A percentile compares a stretch with the other conserved stretches of the same genome.
Evolutionary conservation across 345 rosid genomes (phyloP).

Genomic region (Firmiana major): DNA sequence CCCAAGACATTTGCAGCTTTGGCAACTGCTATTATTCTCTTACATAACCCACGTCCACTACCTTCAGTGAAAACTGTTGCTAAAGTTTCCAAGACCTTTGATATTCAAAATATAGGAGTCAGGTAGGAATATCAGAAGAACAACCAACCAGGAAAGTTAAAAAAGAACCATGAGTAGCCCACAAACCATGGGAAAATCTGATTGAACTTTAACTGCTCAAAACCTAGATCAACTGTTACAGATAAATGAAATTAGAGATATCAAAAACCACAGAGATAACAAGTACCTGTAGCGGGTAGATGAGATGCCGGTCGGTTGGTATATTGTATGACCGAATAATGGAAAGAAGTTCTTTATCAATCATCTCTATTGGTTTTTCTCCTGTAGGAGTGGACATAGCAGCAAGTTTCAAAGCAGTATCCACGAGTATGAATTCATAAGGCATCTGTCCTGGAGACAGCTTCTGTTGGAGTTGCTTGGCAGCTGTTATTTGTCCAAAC

Average conservation of each 20-base stretch:
- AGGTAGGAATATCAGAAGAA: neutral
- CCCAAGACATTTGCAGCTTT: conserved; percentile 87
- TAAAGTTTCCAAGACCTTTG: conserved; percentile 77
- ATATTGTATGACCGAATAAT: conserved; percentile 51
- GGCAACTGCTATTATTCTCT: conserved; percentile 75
- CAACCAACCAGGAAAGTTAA: conserved; percentile 7
- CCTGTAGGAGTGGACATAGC: conserved; percentile 54
- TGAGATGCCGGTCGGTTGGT: conserved; percentile 30
- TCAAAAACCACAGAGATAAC: conserved; percentile 15
- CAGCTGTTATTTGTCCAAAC: conserved; percentile 92
- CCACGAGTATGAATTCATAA: conserved; percentile 67
- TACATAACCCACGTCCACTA: conserved; percentile 78
- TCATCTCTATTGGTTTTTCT: conserved; percentile 39
- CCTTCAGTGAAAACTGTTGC: conserved; percentile 67
- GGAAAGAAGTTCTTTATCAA: conserved; percentile 64
- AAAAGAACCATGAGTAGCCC: neutral
- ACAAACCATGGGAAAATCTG: neutral
- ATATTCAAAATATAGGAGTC: conserved; percentile 10
- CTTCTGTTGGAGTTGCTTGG: conserved; percentile 93
- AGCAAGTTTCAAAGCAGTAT: conserved; percentile 84
- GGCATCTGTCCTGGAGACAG: conserved; percentile 71
- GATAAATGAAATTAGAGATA: conserved; percentile 12
- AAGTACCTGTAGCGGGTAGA: conserved; percentile 73
- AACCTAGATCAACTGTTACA: neutral
- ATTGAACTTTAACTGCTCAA: conserved; percentile 1